A percentile compares a stretch with the other conserved stretches of the same genome.
These are phyloP conservation scores for Penicillium rolfsii DNA, from an alignment of 2,329 filamentous ascomycete genomes.

Conservation along the genomic window DNA sequence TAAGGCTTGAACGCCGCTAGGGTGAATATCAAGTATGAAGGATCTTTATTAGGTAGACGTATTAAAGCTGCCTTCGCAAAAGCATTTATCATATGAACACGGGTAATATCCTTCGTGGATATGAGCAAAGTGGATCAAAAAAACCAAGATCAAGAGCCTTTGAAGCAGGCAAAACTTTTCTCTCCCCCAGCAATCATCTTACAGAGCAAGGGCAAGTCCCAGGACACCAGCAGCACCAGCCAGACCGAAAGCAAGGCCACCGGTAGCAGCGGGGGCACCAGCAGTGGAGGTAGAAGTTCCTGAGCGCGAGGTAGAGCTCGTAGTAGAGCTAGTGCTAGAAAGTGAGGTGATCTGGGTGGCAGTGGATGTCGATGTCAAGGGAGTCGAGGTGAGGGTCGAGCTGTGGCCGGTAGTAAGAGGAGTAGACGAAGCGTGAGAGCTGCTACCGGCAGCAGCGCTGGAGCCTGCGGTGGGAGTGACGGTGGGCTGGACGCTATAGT, in stretches of 20 bases:
- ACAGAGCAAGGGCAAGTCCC: constrained; percentile 26
- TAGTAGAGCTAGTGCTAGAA: constrained; percentile 1
- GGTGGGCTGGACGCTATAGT: constrained; percentile 1
- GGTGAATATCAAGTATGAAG: not conserved
- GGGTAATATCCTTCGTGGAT: not conserved
- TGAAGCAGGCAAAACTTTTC: not conserved
- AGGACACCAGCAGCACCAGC: constrained; percentile 25
- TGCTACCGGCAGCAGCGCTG: not conserved
- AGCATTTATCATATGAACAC: not conserved
- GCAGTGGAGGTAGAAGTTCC: constrained; percentile 13
- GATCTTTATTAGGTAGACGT: not conserved
- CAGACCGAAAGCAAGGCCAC: constrained; percentile 20
- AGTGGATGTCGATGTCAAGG: constrained; percentile 8
- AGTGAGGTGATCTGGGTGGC: constrained; percentile 8
- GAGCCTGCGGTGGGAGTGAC: constrained; percentile 3
- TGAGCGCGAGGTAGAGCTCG: constrained; percentile 11
- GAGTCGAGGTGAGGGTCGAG: not conserved
- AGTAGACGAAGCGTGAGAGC: constrained; percentile 1
- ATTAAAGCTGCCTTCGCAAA: not conserved
- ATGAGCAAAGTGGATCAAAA: not conserved
- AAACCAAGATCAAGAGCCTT: no score
- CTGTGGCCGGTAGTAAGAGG: not conserved
- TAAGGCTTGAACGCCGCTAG: not conserved
- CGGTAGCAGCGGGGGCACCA: constrained; percentile 21
- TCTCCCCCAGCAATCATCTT: not conserved